Evolutionary conservation across 1,284 basidiomycete genomes (phyloP).

Genomic region (Trichosporon ovoides): DNA sequence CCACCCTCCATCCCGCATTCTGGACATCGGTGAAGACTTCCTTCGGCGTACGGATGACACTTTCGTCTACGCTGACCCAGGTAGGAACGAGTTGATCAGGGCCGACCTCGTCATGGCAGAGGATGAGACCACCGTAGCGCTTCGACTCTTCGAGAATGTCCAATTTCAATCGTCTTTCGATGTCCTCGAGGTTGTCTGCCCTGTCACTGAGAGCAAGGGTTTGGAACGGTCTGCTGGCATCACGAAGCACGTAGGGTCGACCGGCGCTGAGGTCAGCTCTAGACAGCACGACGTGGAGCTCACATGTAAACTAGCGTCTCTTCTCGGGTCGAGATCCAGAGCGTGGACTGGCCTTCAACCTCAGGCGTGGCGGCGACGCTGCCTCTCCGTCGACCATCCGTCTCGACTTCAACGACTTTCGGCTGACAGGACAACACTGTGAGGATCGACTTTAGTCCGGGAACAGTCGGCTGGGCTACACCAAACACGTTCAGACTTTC

Average conservation of each 20-base stretch:
- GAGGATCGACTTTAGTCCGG: constrained; percentile 86
- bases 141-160: constrained; percentile 88
- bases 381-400: constrained; percentile 14
- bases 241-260: constrained; percentile 89
- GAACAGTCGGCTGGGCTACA: constrained; percentile 88
- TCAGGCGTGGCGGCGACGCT: constrained; percentile 7
- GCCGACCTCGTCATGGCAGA: constrained; percentile 75
- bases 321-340: constrained; percentile 55
- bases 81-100: constrained; percentile 82
- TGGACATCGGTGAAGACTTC: constrained; percentile 82
- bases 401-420: background rate
- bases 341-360: constrained; percentile 34
- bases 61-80: constrained; percentile 86
- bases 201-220: constrained; percentile 84
- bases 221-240: constrained; percentile 75
- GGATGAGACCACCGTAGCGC: constrained; percentile 79
- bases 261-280: constrained; percentile 70
- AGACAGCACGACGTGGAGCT: constrained; percentile 15
- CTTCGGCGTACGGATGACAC: constrained; percentile 77
- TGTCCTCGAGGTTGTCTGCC: constrained; percentile 90
- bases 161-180: constrained; percentile 81
- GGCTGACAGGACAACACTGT: constrained; percentile 78
- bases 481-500: constrained; percentile 83
- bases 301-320: constrained; percentile 47
- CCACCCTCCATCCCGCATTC: constrained; percentile 80